Conservation (phyloP, 1,139 yeast genomes). For the Taphrina populina region DNA sequence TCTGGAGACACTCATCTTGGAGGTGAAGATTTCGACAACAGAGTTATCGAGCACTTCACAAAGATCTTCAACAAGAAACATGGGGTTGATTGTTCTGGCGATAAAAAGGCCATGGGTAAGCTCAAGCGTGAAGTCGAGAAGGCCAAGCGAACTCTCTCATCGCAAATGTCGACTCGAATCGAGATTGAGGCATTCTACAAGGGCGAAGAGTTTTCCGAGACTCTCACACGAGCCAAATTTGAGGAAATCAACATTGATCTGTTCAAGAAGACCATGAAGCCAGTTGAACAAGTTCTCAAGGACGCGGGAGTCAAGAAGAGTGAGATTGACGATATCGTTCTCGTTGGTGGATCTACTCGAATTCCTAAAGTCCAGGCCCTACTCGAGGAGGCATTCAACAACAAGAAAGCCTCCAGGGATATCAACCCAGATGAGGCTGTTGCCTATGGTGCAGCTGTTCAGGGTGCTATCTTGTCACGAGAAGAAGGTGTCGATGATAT, state of each 20-base stretch:
- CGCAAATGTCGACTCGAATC: constrained; percentile 84
- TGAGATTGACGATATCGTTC: constrained; percentile 85
- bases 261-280: constrained; percentile 85
- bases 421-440: constrained; percentile 98
- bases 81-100: constrained; percentile 68
- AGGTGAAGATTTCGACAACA: constrained; percentile 96
- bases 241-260: constrained; percentile 87
- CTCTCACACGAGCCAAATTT: constrained; percentile 90
- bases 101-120: constrained; percentile 78
- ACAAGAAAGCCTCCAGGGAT: constrained; percentile 92
- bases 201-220: constrained; percentile 92
- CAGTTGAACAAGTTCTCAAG: constrained; percentile 87
- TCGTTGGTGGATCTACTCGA: constrained; percentile 97
- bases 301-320: constrained; percentile 82
- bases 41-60: constrained; percentile 80
- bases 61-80: constrained; percentile 87
- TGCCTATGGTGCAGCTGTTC: constrained; percentile 97
- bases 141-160: constrained; percentile 91
- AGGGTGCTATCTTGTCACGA: constrained; percentile 93
- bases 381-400: constrained; percentile 81
- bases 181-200: constrained; percentile 94
- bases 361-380: constrained; percentile 95
- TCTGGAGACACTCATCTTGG: constrained; percentile 96
- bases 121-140: constrained; percentile 95
- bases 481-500: constrained; percentile 80